These are phyloP conservation scores for Corrigiola litoralis DNA, from an alignment of 179 eudicot genomes.

Conservation along the genomic window DNA sequence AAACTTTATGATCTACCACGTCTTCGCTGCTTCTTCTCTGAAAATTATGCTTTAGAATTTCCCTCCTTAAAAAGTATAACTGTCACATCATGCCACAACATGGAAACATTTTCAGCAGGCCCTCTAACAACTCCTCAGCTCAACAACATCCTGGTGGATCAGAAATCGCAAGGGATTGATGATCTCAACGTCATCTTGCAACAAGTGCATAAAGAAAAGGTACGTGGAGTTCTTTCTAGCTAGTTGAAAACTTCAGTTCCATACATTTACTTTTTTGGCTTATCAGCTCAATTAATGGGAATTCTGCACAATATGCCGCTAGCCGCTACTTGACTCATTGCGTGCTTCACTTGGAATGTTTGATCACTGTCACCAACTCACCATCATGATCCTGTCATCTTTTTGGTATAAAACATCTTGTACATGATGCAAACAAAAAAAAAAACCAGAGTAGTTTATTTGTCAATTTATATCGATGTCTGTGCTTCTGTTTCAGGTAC, in stretches of 20 bases:
- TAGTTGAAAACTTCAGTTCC: neutral
- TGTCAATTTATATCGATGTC: no score
- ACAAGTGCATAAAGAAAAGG: neutral
- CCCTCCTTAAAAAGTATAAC: neutral
- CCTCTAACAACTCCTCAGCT: neutral
- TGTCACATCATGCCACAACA: neutral
- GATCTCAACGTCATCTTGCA: neutral
- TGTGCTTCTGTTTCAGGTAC: neutral
- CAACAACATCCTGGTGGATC: neutral
- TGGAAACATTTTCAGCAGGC: neutral
- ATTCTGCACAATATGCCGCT: no score
- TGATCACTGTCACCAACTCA: neutral
- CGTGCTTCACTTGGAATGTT: no score
- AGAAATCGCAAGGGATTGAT: neutral
- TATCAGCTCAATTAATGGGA: no score
- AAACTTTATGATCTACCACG: neutral
- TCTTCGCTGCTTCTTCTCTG: neutral
- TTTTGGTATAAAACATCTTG: neutral
- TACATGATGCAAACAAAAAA: no score
- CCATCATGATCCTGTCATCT: neutral
- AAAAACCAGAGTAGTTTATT: no score
- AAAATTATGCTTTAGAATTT: neutral
- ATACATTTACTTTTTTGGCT: no score
- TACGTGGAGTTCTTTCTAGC: neutral
- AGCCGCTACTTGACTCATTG: no score